A percentile compares a stretch with the other conserved stretches of the same genome.
phyloP scores from a whole-genome alignment of 1,284 basidiomycete species.

The Tilletia caries region DNA sequence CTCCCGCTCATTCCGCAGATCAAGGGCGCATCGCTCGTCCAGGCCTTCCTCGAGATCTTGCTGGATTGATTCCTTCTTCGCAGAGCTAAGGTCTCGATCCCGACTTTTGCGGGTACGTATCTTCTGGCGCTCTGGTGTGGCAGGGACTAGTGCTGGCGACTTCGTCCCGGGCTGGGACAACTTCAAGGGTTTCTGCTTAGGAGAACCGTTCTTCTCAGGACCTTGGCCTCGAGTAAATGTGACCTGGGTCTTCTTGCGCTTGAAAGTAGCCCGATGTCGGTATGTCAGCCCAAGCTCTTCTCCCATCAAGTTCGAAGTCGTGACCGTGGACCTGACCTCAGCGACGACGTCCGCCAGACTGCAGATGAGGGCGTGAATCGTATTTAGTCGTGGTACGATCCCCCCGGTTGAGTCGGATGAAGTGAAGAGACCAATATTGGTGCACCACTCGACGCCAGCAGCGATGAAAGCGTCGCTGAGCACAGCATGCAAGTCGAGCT shows the following conservation, averaged over 20 bases:
- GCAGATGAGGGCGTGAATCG: neutral
- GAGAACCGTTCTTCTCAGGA: neutral
- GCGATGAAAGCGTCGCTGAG: constrained; percentile 12
- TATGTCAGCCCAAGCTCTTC: constrained; percentile 8
- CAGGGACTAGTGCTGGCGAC: neutral
- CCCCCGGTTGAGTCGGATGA: neutral
- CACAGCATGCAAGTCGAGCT: neutral
- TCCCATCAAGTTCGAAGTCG: neutral
- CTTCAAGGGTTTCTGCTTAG: no score
- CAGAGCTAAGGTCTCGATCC: neutral
- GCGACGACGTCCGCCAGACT: constrained; percentile 9
- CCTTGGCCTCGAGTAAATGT: neutral
- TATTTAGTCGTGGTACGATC: neutral
- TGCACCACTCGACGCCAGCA: constrained; percentile 10
- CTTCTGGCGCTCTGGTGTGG: neutral
- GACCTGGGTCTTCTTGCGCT: constrained; percentile 4
- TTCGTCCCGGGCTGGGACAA: neutral
- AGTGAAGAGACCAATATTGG: constrained; percentile 1
- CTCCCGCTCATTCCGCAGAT: constrained; percentile 1
- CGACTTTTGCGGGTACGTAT: neutral
- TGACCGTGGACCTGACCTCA: neutral
- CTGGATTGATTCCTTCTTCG: neutral
- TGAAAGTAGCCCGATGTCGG: constrained; percentile 4
- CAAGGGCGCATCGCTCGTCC: neutral
- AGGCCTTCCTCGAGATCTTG: constrained; percentile 8